These are phyloP conservation scores for Chaetomiaceae sp. DNA, from an alignment of 2,329 filamentous ascomycete species.

Conservation along the genomic window DNA sequence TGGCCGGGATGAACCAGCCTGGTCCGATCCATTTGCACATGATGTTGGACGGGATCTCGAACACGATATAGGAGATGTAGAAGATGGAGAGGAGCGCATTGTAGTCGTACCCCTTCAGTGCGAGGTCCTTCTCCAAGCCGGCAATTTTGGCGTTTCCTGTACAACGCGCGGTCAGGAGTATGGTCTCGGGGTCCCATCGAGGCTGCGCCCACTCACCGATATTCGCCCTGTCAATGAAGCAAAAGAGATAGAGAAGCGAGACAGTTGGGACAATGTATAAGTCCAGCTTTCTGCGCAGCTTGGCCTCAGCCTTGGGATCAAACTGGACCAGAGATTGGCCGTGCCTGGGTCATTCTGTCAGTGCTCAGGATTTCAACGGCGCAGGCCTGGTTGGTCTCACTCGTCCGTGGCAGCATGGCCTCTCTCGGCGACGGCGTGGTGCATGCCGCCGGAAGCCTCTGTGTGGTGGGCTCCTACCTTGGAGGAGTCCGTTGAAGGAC, in stretches of 20 bases:
- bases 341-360: conserved; percentile 34
- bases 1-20: conserved; percentile 57
- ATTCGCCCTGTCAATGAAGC: conserved; percentile 67
- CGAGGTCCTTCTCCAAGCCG: conserved; percentile 51
- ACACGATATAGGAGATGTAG: conserved; percentile 60
- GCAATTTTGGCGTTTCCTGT: conserved; percentile 55
- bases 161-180: neutral
- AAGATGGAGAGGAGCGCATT: conserved; percentile 57
- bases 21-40: conserved; percentile 59
- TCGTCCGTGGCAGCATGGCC: conserved; percentile 45
- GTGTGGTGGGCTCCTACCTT: conserved; percentile 10
- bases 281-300: conserved; percentile 58
- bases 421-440: conserved; percentile 33
- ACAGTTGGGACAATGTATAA: conserved; percentile 59
- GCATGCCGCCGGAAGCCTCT: conserved; percentile 19
- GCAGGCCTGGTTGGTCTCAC: conserved; percentile 28
- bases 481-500: conserved; percentile 11
- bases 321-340: conserved; percentile 49
- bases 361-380: neutral
- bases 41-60: conserved; percentile 59
- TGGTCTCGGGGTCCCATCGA: neutral
- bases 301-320: conserved; percentile 52
- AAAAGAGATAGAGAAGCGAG: conserved; percentile 61
- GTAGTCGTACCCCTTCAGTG: conserved; percentile 54
- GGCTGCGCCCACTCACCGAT: conserved; percentile 46